Evolutionary conservation across 179 eudicot genomes (phyloP), one percentile per base, ranked within the genome.

Genomic region (Corrigiola litoralis): DNA sequence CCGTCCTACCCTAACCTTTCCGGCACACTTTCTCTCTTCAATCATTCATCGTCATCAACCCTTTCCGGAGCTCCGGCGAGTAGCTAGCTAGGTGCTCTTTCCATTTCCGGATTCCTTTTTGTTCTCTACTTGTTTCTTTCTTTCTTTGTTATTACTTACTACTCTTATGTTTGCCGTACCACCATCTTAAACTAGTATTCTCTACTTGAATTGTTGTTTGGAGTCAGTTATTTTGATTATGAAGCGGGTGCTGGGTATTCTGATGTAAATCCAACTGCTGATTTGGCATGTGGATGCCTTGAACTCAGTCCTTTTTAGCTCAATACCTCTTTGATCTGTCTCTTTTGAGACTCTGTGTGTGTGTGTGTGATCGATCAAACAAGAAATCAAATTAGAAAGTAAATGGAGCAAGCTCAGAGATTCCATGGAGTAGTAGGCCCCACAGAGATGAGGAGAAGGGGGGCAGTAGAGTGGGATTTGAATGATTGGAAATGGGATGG

Each of bases 401-500:
- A 29, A 51, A 77, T 73, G 72, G 83, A 80, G 18, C 79, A 84
- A 36, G 61, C 70, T 65, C 85, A 68, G 47, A 75, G 65, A 28
- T 70, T 70, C 46, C 82, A 67, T 55, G 81, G 78, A 31, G 58
- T 70, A 7, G 75, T 66, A 40, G 57, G 72, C 20, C 71, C 75
- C n/a, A 33, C 65, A 55, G 89, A 81, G 47, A 83, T 80, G 72
- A 81, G 58, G 89, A 81, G 47, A 83, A 81, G 72, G 80, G 77
- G 70, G 82, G 68, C 53, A n/a, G 6, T 74, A 25, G 89, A 86
- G 44, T 91, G 97, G 97, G 85, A 86, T 77, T 80, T 81, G 67
- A 84, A 83, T 77, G 84, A 86, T 27, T 91, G 97, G 95, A 83
- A 67, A 72, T 91, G 97, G 97, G 97, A 91, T 80, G 89, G 87